Conservation (phyloP, 345 rosid genomes). For the Theobroma cacao region DNA sequence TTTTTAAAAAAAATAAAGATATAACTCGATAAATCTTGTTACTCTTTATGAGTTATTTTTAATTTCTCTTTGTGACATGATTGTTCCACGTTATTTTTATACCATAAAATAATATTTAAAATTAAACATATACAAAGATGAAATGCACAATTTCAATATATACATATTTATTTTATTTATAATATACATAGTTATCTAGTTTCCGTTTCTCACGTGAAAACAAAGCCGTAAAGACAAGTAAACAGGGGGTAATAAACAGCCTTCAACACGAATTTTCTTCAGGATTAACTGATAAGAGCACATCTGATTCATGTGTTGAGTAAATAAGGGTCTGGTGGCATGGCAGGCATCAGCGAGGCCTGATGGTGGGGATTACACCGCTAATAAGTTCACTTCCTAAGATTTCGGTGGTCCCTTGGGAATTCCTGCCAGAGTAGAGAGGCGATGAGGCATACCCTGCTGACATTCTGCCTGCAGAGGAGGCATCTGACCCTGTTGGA, state of each 20-base stretch:
- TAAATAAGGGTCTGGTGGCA: no score
- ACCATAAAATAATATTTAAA: no score
- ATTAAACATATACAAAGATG: no score
- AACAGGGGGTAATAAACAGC: background rate
- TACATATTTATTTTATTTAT: no score
- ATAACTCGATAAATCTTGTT: no score
- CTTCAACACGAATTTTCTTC: no score
- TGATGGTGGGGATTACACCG: conserved; percentile 45
- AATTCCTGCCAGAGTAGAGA: conserved; percentile 4
- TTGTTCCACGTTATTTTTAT: no score
- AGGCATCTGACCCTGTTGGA: conserved; percentile 14
- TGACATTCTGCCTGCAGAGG: conserved; percentile 16
- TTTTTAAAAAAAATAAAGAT: no score
- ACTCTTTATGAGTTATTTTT: no score
- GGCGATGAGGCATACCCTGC: background rate
- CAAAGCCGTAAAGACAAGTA: background rate
- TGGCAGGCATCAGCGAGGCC: conserved; percentile 34
- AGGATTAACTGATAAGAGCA: background rate
- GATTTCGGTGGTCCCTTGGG: conserved; percentile 2
- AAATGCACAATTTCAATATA: no score
- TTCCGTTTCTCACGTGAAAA: background rate
- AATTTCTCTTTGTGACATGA: no score
- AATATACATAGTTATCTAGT: no score
- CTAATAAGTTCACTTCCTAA: conserved; percentile 43
- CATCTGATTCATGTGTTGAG: background rate